Evolutionary conservation across 179 eudicot species (phyloP), one percentile per base, ranked within the genome.

Genomic region (Drosera spatulata): DNA sequence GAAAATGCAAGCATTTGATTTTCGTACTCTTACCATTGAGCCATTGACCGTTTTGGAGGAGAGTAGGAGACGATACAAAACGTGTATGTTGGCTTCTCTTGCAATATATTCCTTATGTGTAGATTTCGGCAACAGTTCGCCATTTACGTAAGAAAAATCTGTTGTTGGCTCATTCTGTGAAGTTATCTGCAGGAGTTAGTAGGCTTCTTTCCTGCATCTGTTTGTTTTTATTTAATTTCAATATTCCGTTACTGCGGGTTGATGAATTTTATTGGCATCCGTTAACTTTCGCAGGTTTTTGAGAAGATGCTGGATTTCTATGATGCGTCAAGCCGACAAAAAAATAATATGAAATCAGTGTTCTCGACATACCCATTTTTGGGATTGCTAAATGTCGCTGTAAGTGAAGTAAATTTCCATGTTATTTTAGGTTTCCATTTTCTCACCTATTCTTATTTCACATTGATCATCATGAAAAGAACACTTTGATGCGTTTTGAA

Each of bases 321-420:
- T 66, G 56, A 66, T 15, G 39, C 62, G 59, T 52, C 76, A 51
- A 53, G 14, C 5, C 42, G 59, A 57, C 75, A 61, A 65, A 75
- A 60, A 58, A 77, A 55, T 57, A 77, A 42, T 69, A 43, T 82
- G 59, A 76, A 52, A 67, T 53, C 56, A 15, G 59, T 81, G 47
- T 78, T 84, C 53, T 59, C 80, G 50, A 45, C 73, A 33, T 63
- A 76, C 64, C 95, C 94, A 2, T 68, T 72, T 63, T 50, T 68
- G 72, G 97, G 90, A 66, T 78, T 93, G 76, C 80, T 89, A 55
- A 76, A 86, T 76, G 86, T 91, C 63, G 97, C 95, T 77, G 99
- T 93, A 75, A 84, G 99, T 88, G 57, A 45, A 63, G 66, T 57
- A 4, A 56, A 38, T 46, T 68, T 48, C 5, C 41, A 43, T 41